Evolutionary conservation across 148 eudicot genomes (phyloP).

Genomic region (Persicaria maculosa): DNA sequence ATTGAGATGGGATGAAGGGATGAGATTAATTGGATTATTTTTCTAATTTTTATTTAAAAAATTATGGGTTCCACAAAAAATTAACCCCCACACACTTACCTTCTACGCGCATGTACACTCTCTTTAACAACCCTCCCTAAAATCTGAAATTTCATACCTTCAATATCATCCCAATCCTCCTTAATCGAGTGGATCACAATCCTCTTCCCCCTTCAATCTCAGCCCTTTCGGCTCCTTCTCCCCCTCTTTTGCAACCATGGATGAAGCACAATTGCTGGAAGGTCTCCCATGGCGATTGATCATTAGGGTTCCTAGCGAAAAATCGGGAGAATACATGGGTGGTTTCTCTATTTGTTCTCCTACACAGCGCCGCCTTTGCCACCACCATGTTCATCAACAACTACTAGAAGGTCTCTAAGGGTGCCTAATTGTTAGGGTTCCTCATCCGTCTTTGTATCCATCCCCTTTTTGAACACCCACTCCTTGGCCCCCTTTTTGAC

Average conservation of each 20-base stretch:
- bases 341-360: slow-evolving; percentile 57
- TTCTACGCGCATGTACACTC: too few species aligned
- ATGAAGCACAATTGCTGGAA: slow-evolving; percentile 13
- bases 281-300: slow-evolving; percentile 15
- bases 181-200: too few species aligned
- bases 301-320: slow-evolving; percentile 51
- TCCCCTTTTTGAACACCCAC: slow-evolving; percentile 65
- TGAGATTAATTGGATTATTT: too few species aligned
- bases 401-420: slow-evolving; percentile 58
- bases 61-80: too few species aligned
- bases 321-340: slow-evolving; percentile 66
- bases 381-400: slow-evolving; percentile 59
- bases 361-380: slow-evolving; percentile 47
- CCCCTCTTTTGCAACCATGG: background rate
- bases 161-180: too few species aligned
- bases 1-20: too few species aligned
- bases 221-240: background rate
- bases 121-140: too few species aligned
- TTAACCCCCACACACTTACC: too few species aligned
- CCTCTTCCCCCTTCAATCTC: too few species aligned
- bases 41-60: too few species aligned
- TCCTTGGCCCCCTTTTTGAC: slow-evolving; percentile 80
- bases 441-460: slow-evolving; percentile 63
- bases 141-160: too few species aligned
- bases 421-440: slow-evolving; percentile 36